phyloP scores from a whole-genome alignment of 2,329 filamentous ascomycete species.

The Aspergillus nomiae region DNA sequence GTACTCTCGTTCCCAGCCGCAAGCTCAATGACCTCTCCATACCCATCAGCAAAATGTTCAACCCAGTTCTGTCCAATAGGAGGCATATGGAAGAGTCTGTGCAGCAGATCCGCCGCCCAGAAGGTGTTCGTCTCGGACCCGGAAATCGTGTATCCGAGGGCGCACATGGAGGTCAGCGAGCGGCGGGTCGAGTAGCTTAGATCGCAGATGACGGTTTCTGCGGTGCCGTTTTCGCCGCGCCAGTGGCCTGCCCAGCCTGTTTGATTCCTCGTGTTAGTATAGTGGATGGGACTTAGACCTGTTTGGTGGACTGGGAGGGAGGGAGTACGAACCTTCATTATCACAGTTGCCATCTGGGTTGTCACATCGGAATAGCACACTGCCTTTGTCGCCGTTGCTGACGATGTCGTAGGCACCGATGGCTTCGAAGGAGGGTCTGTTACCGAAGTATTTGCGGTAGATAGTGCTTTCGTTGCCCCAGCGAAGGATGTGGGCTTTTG shows the following conservation, averaged over 20 bases:
- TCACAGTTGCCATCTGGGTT: slow-evolving; percentile 67
- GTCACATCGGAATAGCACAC: slow-evolving; percentile 67
- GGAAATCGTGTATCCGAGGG: slow-evolving; percentile 64
- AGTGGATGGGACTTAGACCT: not conserved
- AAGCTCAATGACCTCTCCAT: slow-evolving; percentile 56
- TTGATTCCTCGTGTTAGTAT: slow-evolving; percentile 2
- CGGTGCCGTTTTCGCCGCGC: slow-evolving; percentile 65
- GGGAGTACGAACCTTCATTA: slow-evolving; percentile 45
- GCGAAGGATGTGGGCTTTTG: slow-evolving; percentile 57
- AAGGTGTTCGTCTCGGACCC: slow-evolving; percentile 59
- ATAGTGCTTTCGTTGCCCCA: slow-evolving; percentile 59
- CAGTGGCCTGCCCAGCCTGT: slow-evolving; percentile 68
- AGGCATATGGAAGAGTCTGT: slow-evolving; percentile 66
- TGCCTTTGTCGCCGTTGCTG: slow-evolving; percentile 58
- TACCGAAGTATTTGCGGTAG: slow-evolving; percentile 68
- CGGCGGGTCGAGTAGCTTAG: slow-evolving; percentile 62
- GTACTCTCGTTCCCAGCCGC: slow-evolving; percentile 54
- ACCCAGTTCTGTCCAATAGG: slow-evolving; percentile 61
- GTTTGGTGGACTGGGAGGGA: not conserved
- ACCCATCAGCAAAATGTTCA: slow-evolving; percentile 64
- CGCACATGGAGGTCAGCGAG: slow-evolving; percentile 62
- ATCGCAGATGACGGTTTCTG: slow-evolving; percentile 70
- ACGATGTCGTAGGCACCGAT: slow-evolving; percentile 66
- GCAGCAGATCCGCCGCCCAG: slow-evolving; percentile 68
- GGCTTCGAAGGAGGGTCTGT: slow-evolving; percentile 57